Conservation (phyloP, 176 grass and related monocot genomes). For the Carex littledalei region DNA sequence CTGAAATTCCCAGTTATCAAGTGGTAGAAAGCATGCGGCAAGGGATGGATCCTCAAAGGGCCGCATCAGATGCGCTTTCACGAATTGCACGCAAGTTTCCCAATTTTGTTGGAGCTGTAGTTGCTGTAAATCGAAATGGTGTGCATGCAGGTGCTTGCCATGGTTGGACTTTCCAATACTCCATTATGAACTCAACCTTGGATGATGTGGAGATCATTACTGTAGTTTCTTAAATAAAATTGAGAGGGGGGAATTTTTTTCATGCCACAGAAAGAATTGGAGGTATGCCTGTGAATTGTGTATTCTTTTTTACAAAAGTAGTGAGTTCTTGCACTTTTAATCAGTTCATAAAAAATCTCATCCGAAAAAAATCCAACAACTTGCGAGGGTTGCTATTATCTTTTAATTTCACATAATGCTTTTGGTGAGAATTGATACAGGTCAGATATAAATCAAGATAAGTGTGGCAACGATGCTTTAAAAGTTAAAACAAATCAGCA, state of each 20-base stretch:
- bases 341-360: background rate
- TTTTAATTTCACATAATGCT: background rate
- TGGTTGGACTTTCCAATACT: constrained; percentile 90
- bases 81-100: constrained; percentile 79
- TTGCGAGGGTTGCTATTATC: background rate
- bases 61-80: constrained; percentile 72
- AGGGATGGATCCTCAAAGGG: constrained; percentile 61
- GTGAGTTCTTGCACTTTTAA: background rate
- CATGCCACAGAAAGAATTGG: background rate
- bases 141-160: constrained; percentile 64
- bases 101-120: constrained; percentile 63
- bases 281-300: background rate
- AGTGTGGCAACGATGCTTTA: background rate
- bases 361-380: background rate
- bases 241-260: background rate
- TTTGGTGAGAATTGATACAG: background rate
- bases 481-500: no score
- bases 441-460: background rate
- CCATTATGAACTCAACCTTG: constrained; percentile 62
- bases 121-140: constrained; percentile 56
- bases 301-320: background rate
- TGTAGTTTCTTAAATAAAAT: constrained; percentile 37
- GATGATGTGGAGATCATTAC: constrained; percentile 67
- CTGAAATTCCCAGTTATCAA: constrained; percentile 56
- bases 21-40: constrained; percentile 88